Evolutionary conservation across 2,329 filamentous ascomycete genomes (phyloP), one percentile per base, ranked within the genome.

Genomic region (Sordariomycetes sp.): DNA sequence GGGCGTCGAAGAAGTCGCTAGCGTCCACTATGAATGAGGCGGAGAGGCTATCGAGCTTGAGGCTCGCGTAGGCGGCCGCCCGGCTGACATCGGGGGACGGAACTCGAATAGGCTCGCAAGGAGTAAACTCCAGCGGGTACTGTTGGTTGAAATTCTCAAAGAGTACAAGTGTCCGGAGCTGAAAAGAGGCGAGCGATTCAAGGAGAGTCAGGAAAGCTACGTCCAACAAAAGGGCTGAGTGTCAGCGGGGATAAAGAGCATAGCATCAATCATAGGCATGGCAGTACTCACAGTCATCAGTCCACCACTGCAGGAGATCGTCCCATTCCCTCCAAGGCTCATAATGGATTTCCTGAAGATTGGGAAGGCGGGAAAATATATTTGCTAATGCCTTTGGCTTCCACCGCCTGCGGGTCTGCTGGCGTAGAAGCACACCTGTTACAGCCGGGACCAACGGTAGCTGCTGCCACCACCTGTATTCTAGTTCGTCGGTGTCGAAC

Each of bases 291-390:
- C 68, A 24, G 64, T 61, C 18, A 63, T 72, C 70, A 10, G 67
- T 68, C 2, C 28, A 34, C 25, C 57, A 57, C 28, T 0, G 7
- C 57, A 68, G 54, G 10, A 64, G 59, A 10, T 0, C 43, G 58
- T 2, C 14, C 64, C 62, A 70, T 61, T 72, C 68, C 61, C 67
- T 70, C 70, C 71, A 74, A 56, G 70, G 71, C 61, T 73, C 70
- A 62, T 71, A 73, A 57, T 66, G 66, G 61, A 74, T 61, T 61
- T 74, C 68, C 61, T 68, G 65, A 55, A 75, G 59, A 58, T 65
- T 67, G 16, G 71, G 68, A 59, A 73, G 65, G 53, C 66, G 67
- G 12, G 67, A 60, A 59, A 73, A 62, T 63, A 74, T 71, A 16
- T 68, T 62, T 34, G 63, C 62, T 28, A 73, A 64, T 35, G 66